phyloP scores from a whole-genome alignment of 352 stramenopile species.

The Globisporangium emineosum region DNA sequence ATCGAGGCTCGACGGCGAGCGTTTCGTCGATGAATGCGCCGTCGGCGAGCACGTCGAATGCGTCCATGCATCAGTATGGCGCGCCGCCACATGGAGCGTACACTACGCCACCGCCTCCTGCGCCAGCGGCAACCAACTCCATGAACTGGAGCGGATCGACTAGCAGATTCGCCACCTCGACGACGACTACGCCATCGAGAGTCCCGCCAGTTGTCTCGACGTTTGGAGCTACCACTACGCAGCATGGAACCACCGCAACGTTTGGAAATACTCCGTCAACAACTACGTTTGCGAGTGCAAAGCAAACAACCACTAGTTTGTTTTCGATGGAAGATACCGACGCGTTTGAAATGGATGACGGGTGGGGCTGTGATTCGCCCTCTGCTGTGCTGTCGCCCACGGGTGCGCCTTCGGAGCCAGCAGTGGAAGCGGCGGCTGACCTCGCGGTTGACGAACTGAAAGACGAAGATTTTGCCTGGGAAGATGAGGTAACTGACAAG shows the following conservation, averaged over 20 bases:
- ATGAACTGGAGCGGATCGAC: constrained; percentile 19
- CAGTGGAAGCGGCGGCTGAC: constrained; percentile 21
- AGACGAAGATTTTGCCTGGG: constrained; percentile 47
- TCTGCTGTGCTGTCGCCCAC: constrained; percentile 67
- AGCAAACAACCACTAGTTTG: constrained; percentile 30
- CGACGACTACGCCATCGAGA: neutral
- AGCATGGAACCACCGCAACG: neutral
- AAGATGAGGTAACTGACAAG: constrained; percentile 31
- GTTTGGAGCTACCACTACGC: neutral
- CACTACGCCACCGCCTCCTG: neutral
- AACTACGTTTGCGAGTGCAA: constrained; percentile 12
- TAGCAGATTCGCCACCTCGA: constrained; percentile 12
- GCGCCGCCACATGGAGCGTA: constrained; percentile 10
- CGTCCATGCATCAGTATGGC: constrained; percentile 16
- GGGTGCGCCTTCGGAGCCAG: constrained; percentile 41
- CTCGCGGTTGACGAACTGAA: constrained; percentile 7
- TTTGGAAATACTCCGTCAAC: constrained; percentile 8
- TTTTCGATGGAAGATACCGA: constrained; percentile 79
- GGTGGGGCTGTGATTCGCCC: constrained; percentile 69
- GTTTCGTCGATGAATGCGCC: constrained; percentile 15
- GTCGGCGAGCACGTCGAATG: constrained; percentile 11
- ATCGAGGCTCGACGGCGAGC: constrained; percentile 21
- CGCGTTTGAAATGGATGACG: constrained; percentile 59
- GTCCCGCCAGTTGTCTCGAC: neutral
- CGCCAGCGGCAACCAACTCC: constrained; percentile 9